A percentile compares a stretch with the other conserved stretches of the same genome.
These are phyloP conservation scores for Trichoderma sp. DNA, from an alignment of 2,329 filamentous ascomycete species.

Conservation along the genomic window DNA sequence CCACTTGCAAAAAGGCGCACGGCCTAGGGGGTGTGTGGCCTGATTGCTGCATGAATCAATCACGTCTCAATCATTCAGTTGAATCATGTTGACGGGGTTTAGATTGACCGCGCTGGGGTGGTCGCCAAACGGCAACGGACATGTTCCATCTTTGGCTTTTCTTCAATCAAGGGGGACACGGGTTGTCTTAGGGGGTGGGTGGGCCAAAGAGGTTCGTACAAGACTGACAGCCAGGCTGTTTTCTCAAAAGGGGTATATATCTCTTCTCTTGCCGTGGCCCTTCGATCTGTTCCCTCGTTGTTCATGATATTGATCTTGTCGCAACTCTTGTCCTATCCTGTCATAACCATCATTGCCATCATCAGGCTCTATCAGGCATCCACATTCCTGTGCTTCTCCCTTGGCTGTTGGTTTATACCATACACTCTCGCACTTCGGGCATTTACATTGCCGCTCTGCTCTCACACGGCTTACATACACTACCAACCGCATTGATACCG, in stretches of 20 bases:
- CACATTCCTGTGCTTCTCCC: background rate
- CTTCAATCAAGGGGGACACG: background rate
- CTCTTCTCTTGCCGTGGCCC: background rate
- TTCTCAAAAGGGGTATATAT: background rate
- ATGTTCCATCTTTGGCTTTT: background rate
- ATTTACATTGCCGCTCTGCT: background rate
- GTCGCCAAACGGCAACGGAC: background rate
- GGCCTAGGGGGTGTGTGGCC: background rate
- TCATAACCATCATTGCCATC: background rate
- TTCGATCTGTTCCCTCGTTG: background rate
- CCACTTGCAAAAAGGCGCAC: background rate
- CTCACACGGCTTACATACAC: background rate
- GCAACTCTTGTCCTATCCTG: background rate
- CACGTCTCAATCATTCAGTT: background rate
- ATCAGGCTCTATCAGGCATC: background rate
- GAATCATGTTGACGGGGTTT: background rate
- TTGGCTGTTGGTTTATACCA: constrained; percentile 16
- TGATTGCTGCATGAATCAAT: constrained; percentile 7
- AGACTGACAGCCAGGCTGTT: background rate
- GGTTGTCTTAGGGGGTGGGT: background rate
- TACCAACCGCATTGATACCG: background rate
- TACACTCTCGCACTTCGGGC: background rate
- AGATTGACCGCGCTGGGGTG: background rate
- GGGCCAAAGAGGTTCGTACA: background rate
- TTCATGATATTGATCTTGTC: background rate